Conservation (phyloP, 2,329 filamentous ascomycete genomes). For the Beauveria brongniartii region DNA sequence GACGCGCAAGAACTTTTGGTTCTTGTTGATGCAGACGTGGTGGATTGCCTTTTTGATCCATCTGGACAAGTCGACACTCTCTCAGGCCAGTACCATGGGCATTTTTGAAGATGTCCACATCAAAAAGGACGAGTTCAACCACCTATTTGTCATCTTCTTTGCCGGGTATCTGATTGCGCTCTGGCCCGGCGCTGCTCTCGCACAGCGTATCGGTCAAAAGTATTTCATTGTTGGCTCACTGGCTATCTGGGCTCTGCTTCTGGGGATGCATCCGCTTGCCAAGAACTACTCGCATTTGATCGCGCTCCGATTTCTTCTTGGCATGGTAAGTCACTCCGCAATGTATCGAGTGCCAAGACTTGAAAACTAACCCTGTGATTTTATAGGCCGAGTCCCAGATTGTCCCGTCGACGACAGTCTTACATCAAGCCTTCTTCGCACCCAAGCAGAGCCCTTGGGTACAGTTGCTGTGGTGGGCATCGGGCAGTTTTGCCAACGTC, state of each 20-base stretch:
- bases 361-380: not conserved
- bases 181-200: slow-evolving; percentile 17
- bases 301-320: slow-evolving; percentile 17
- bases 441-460: slow-evolving; percentile 22
- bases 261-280: slow-evolving; percentile 18
- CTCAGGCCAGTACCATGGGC: slow-evolving; percentile 18
- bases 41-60: slow-evolving; percentile 20
- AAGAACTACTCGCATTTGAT: slow-evolving; percentile 18
- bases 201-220: slow-evolving; percentile 19
- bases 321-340: slow-evolving; percentile 14
- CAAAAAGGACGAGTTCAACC: slow-evolving; percentile 17
- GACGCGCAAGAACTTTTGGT: slow-evolving; percentile 19
- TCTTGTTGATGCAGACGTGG: slow-evolving; percentile 18
- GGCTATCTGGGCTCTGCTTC: slow-evolving; percentile 17
- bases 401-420: slow-evolving; percentile 20
- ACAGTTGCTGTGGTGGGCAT: slow-evolving; percentile 22
- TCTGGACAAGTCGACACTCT: slow-evolving; percentile 19
- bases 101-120: slow-evolving; percentile 19
- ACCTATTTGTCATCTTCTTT: slow-evolving; percentile 18
- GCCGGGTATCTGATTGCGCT: slow-evolving; percentile 18
- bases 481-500: slow-evolving; percentile 21
- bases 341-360: not conserved
- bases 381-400: slow-evolving; percentile 21
- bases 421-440: slow-evolving; percentile 22
- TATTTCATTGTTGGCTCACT: slow-evolving; percentile 17